Evolutionary conservation across 768 basidiomycete genomes (phyloP), one percentile per base, ranked within the genome.

Genomic region (Fistulinella prunicolor): DNA sequence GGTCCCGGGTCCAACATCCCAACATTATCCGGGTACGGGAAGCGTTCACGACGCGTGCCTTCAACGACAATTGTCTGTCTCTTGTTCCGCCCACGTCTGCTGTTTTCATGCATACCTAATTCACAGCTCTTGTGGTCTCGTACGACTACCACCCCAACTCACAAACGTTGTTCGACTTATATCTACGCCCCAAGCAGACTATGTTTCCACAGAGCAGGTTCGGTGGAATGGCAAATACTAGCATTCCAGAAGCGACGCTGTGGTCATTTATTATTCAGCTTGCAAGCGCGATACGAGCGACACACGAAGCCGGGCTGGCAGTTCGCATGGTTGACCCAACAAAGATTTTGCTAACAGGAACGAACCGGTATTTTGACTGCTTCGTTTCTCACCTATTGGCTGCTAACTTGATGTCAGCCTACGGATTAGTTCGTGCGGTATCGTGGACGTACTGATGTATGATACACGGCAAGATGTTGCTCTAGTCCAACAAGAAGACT

Each of bases 231-330:
- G 34, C 46, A 3, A 54, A 49, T 28, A 45, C 49, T 14, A 51
- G 46, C 28, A 70, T 98, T 19, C 77, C 87, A 0, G 96, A 99
- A 65, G 76, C 85, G 16, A 82, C 85, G 0, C 63, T 99, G 3
- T 99, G 96, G 96, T 86, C 86, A 3, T 97, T 94, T 61, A 81
- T 96, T 40, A 78, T 92, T 19, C 96, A 99, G 65, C 81, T 97
- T 47, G 84, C 87, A 5, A 85, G 79, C 51, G 94, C 90, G 1
- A 81, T 98, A 66, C 92, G 87, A 67, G 81, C 79, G 38, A 84
- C 89, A 0, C 96, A 99, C 62, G 85, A 86, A 42, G 77, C 77
- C 3, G 89, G 89, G 0, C 71, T 90, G 42, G 89, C 94, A 0
- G 77, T 92, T 34, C 76, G 93, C 34, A 82, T 84, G 68, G 69